Evolutionary conservation across 2,329 filamentous ascomycete species (phyloP).

Genomic region (Aspergillus brunneoviolaceus): DNA sequence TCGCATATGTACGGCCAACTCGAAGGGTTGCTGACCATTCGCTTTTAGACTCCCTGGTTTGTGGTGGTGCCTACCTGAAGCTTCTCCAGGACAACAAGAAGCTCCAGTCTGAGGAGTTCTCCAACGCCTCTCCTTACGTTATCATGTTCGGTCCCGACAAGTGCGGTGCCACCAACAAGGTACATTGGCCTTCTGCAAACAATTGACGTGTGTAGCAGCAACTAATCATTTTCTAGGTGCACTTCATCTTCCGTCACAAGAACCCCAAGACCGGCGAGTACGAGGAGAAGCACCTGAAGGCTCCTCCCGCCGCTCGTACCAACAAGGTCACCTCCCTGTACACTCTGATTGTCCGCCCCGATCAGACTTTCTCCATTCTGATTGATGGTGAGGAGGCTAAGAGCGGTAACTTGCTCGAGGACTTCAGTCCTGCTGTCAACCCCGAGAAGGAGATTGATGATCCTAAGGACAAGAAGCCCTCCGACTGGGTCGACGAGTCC

Average conservation of each 20-base stretch:
- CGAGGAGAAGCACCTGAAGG: slow-evolving; percentile 96
- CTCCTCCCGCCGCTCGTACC: slow-evolving; percentile 80
- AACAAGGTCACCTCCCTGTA: slow-evolving; percentile 92
- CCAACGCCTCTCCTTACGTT: slow-evolving; percentile 93
- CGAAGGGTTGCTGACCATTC: slow-evolving; percentile 5
- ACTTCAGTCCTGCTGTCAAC: slow-evolving; percentile 93
- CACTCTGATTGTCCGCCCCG: slow-evolving; percentile 92
- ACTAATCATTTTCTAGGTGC: slow-evolving; percentile 51
- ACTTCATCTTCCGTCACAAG: slow-evolving; percentile 99
- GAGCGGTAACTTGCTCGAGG: slow-evolving; percentile 87
- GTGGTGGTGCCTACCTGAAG: slow-evolving; percentile 98
- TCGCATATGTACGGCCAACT: background rate
- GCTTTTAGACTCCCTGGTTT: slow-evolving; percentile 79
- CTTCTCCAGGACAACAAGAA: slow-evolving; percentile 96
- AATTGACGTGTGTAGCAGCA: background rate
- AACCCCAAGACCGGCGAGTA: slow-evolving; percentile 99
- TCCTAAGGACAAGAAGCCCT: slow-evolving; percentile 87
- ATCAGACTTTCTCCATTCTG: slow-evolving; percentile 92
- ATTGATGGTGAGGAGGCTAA: slow-evolving; percentile 88
- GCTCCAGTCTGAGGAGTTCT: slow-evolving; percentile 96
- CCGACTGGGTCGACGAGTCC: slow-evolving; percentile 91
- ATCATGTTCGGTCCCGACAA: slow-evolving; percentile 99
- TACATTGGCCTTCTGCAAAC: slow-evolving; percentile 40
- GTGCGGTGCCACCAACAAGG: slow-evolving; percentile 98
- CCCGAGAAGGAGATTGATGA: slow-evolving; percentile 94